Conservation (phyloP, 169 alveolate genomes). For the Cystoisospora suis region DNA sequence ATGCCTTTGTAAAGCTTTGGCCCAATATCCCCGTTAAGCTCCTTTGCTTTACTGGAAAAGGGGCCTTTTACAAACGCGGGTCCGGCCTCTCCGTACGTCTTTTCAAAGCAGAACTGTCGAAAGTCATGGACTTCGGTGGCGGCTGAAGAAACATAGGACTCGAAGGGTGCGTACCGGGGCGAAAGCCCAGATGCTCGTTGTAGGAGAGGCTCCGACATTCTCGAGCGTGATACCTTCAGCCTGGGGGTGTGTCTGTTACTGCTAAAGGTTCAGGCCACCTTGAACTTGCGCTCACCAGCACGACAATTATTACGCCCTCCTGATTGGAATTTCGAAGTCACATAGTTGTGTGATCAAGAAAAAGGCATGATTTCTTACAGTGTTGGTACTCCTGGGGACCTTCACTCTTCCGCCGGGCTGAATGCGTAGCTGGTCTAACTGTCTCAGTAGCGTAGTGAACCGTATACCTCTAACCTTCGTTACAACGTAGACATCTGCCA, state of each 20-base stretch:
- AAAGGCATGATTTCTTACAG: neutral
- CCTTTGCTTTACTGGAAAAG: neutral
- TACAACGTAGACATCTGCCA: neutral
- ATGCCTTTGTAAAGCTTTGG: neutral
- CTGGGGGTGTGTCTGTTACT: neutral
- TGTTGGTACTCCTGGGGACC: neutral
- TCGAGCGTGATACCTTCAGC: conserved; percentile 53
- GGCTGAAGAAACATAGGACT: neutral
- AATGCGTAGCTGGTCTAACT: neutral
- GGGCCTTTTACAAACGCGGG: neutral
- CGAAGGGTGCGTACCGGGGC: conserved; percentile 35
- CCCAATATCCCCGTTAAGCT: conserved; percentile 22
- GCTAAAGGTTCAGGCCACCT: neutral
- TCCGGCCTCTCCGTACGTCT: neutral
- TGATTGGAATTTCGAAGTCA: neutral
- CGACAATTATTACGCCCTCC: conserved; percentile 9
- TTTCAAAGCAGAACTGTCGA: conserved; percentile 26
- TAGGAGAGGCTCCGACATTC: conserved; percentile 50
- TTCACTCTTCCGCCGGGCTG: conserved; percentile 9
- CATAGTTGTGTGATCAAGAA: neutral
- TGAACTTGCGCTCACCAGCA: neutral
- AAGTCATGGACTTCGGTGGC: too few species aligned
- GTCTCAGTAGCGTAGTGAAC: neutral
- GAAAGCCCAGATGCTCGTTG: conserved; percentile 51
- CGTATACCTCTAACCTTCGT: neutral